phyloP scores from a whole-genome alignment of 164 flowering plant species.

The Liriodendron chinense region DNA sequence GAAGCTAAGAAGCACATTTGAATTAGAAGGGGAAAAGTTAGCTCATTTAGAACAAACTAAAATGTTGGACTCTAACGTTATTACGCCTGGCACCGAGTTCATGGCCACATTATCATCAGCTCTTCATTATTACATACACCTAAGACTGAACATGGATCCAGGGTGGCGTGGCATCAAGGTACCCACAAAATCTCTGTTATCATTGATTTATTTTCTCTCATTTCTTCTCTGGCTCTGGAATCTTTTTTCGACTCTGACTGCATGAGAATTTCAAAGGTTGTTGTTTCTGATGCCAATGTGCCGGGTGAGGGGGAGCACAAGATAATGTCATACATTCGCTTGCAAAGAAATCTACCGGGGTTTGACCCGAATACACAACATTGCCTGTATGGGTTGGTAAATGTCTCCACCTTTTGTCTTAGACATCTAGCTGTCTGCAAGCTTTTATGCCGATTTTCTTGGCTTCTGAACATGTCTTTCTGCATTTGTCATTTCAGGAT shows the following conservation, averaged over 20 bases:
- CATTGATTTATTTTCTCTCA: neutral
- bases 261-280: constrained; percentile 32
- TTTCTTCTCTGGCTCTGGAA: neutral
- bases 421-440: neutral
- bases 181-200: neutral
- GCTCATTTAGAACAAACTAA: constrained; percentile 14
- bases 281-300: constrained; percentile 67
- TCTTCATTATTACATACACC: constrained; percentile 41
- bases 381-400: constrained; percentile 71
- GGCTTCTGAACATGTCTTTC: constrained; percentile 4
- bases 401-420: neutral
- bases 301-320: constrained; percentile 82
- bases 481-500: constrained; percentile 38
- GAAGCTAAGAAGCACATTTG: constrained; percentile 18
- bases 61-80: constrained; percentile 46
- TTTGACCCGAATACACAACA: constrained; percentile 67
- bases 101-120: constrained; percentile 47
- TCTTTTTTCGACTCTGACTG: neutral
- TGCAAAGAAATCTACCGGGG: constrained; percentile 52
- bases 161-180: constrained; percentile 62
- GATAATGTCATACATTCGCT: constrained; percentile 55
- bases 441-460: neutral
- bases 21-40: constrained; percentile 13
- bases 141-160: constrained; percentile 38
- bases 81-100: constrained; percentile 66